Base-by-base conservation (phyloP, 2,329 filamentous ascomycete genomes). In the Fusarium sulawesiense region DNA sequence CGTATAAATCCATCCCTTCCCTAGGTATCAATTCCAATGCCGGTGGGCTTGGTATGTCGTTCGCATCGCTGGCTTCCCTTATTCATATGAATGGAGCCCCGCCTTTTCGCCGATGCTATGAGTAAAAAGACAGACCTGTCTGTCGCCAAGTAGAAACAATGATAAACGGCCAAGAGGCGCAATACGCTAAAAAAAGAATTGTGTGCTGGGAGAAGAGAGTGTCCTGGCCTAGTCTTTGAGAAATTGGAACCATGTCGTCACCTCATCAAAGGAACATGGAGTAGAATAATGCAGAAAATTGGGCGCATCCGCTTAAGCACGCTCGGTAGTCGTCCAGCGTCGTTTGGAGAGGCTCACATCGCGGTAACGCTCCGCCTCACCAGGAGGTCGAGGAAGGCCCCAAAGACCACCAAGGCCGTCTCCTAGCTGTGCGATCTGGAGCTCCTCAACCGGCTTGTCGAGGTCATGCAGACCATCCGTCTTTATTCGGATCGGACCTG, bases 321-420 rank as follows among this genome's bases (percentile, higher is more conserved):
- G 81, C 71, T 88, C 86, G 47, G 82, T 87, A 7, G 88, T 82
- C 23, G 86, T 87, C 87, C 87, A 89, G 25, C 86, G 80, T 54
- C 86, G 77, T 77, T 88, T 88, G 2, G 81, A 78, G 21, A 81
- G 78, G 34, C 80, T 82, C 59, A 81, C 60, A 60, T 88, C 86
- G 9, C 83, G 79, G 30, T 81, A 77, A 30, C 78, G 79, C 56
- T 87, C 85, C 1, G 81, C 83, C 44, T 84, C 80, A 10, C 79
- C 82, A 16, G 82, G 79, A 21, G 84, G 81, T 53, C 78, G 77
- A 5, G 83, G 82, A 12, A 80, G 71, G 6, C 82, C 82, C 84
- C 82, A 85, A 4, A 82, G 80, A 20, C 85, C 85, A 64, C 78
- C 83, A 25, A 75, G 65, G 3, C 77, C 81, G 54, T 72, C 81